A percentile compares a stretch with the other conserved stretches of the same genome.
These are phyloP conservation scores for Ustilago xerochloae DNA, from an alignment of 1,284 basidiomycete species.

Conservation along the genomic window DNA sequence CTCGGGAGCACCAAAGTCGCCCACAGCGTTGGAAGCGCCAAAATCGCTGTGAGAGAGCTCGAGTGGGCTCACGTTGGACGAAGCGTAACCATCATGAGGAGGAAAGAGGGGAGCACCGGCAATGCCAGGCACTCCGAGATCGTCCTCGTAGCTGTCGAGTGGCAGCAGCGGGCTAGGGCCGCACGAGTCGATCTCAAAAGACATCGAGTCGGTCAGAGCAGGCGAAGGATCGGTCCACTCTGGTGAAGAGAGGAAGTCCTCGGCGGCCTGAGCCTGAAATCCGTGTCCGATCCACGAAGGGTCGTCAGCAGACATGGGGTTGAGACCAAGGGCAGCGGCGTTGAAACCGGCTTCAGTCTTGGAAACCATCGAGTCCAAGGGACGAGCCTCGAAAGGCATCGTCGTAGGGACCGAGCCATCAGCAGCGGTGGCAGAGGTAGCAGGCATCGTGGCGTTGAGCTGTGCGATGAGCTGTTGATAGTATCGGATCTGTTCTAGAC, in stretches of 20 bases:
- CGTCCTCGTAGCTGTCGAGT: constrained; percentile 54
- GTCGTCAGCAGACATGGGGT: constrained; percentile 56
- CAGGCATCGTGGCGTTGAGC: constrained; percentile 48
- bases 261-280: constrained; percentile 49
- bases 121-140: constrained; percentile 57
- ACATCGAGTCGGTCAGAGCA: constrained; percentile 59
- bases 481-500: constrained; percentile 48
- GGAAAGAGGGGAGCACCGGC: constrained; percentile 50
- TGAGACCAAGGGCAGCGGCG: constrained; percentile 47
- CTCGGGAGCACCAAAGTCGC: constrained; percentile 48
- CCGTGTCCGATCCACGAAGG: constrained; percentile 57
- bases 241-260: constrained; percentile 60
- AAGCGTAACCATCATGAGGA: constrained; percentile 40
- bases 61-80: constrained; percentile 52
- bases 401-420: constrained; percentile 31
- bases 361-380: constrained; percentile 26
- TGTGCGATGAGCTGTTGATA: constrained; percentile 51
- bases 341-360: constrained; percentile 45
- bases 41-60: constrained; percentile 38
- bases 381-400: constrained; percentile 41
- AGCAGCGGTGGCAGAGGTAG: constrained; percentile 21
- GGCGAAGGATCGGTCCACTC: constrained; percentile 64
- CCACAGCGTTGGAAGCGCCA: constrained; percentile 22
- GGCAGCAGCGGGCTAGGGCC: constrained; percentile 60
- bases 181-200: constrained; percentile 62